A percentile compares a stretch with the other conserved stretches of the same genome.
Conservation (phyloP, 2,329 filamentous ascomycete genomes). For the Exophiala sp. region DNA sequence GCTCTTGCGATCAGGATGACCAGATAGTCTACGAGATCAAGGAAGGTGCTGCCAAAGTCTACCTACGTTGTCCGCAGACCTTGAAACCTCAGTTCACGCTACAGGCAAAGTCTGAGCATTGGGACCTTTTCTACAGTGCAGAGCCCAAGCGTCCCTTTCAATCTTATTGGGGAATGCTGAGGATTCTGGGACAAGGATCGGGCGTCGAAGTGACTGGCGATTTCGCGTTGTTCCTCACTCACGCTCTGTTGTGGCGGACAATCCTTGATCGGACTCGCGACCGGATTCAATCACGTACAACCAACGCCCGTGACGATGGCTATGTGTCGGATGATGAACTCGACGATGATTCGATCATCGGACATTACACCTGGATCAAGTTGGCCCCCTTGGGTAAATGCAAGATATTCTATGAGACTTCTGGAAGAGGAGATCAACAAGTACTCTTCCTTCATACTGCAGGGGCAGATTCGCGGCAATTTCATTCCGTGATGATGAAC, state of each 20-base stretch:
- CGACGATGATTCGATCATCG: slow-evolving; percentile 21
- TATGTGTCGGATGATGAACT: slow-evolving; percentile 12
- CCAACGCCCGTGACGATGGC: not conserved
- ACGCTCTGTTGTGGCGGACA: slow-evolving; percentile 17
- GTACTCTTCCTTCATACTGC: slow-evolving; percentile 24
- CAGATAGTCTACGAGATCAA: not conserved
- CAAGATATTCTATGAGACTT: slow-evolving; percentile 24
- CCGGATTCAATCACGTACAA: not conserved
- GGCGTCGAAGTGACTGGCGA: slow-evolving; percentile 16
- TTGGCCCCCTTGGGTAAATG: slow-evolving; percentile 16
- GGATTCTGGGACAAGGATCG: slow-evolving; percentile 16
- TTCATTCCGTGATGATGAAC: slow-evolving; percentile 22
- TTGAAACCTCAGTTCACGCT: slow-evolving; percentile 12
- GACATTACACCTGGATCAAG: slow-evolving; percentile 21
- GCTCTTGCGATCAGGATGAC: not conserved
- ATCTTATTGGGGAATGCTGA: slow-evolving; percentile 25
- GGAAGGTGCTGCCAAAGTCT: not conserved
- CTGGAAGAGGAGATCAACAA: slow-evolving; percentile 12
- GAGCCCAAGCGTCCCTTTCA: slow-evolving; percentile 19
- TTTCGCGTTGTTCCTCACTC: slow-evolving; percentile 10
- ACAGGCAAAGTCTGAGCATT: slow-evolving; percentile 12
- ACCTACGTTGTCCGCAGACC: not conserved
- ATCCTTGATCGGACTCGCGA: slow-evolving; percentile 15
- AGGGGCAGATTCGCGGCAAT: slow-evolving; percentile 20
- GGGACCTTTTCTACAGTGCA: slow-evolving; percentile 14